A percentile compares a stretch with the other conserved stretches of the same genome.
These are phyloP conservation scores for Leishmania amazonensis DNA, from an alignment of 208 protist genomes.

Conservation along the genomic window DNA sequence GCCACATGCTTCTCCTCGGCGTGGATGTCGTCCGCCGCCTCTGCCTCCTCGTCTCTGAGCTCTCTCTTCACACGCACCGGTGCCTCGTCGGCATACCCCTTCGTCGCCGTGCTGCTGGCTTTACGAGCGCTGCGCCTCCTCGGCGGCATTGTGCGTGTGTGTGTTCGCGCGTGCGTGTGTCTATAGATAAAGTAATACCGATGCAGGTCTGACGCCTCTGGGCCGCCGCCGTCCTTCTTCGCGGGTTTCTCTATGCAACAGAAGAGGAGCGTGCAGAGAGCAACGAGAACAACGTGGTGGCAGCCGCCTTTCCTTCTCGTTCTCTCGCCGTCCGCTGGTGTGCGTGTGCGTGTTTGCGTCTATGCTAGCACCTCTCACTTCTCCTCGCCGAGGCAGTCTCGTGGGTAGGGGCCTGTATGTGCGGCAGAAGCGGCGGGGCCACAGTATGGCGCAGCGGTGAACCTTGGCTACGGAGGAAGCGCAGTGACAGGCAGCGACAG, in stretches of 20 bases:
- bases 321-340: background rate
- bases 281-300: background rate
- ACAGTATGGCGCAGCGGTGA: background rate
- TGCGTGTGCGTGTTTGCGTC: background rate
- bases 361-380: background rate
- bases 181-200: background rate
- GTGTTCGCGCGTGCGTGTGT: background rate
- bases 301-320: background rate
- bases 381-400: background rate
- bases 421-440: background rate
- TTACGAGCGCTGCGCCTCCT: background rate
- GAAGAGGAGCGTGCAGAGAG: background rate
- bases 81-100: background rate
- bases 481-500: no score
- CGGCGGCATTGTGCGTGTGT: background rate
- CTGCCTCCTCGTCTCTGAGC: slow-evolving; percentile 6
- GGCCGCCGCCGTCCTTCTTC: background rate
- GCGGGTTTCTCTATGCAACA: background rate
- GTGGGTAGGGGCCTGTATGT: background rate
- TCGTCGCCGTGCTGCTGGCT: background rate
- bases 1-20: background rate
- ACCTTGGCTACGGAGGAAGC: background rate
- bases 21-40: background rate
- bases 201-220: background rate
- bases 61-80: background rate